phyloP scores from a whole-genome alignment of 768 basidiomycete genomes.

The Mycena floridula region DNA sequence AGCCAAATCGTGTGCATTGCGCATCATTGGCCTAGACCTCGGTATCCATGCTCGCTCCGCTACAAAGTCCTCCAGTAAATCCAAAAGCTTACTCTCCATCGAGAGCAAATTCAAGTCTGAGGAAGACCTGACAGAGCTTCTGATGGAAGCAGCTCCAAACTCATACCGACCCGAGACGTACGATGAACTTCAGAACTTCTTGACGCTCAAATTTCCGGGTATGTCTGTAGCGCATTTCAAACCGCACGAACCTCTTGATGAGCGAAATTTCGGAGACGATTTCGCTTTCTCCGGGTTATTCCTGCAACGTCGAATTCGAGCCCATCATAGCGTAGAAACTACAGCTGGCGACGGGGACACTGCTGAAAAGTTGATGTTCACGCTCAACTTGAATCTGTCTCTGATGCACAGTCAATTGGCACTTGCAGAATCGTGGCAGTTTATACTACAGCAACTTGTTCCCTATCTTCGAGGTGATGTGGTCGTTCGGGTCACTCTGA shows the following conservation, averaged over 20 bases:
- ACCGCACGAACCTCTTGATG: constrained; percentile 50
- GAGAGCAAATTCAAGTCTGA: constrained; percentile 51
- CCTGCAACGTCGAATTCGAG: constrained; percentile 55
- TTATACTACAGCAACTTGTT: constrained; percentile 55
- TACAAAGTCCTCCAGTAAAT: constrained; percentile 35
- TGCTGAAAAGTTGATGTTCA: constrained; percentile 53
- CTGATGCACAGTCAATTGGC: constrained; percentile 73
- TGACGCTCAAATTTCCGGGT: constrained; percentile 48
- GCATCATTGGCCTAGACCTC: constrained; percentile 71
- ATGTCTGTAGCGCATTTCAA: constrained; percentile 63
- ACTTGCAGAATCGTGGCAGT: constrained; percentile 74
- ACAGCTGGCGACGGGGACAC: constrained; percentile 38
- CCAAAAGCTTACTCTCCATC: constrained; percentile 54
- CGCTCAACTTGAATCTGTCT: constrained; percentile 85
- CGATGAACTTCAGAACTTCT: constrained; percentile 45
- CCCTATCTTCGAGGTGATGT: constrained; percentile 60
- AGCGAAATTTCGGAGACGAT: constrained; percentile 75
- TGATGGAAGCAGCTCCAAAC: constrained; percentile 64
- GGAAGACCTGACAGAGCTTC: constrained; percentile 58
- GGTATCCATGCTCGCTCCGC: constrained; percentile 45
- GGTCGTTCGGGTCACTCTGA: constrained; percentile 46
- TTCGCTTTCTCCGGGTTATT: constrained; percentile 67
- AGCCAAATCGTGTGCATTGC: constrained; percentile 69
- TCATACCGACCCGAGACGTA: constrained; percentile 72
- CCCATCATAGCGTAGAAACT: constrained; percentile 34